Evolutionary conservation across 495 filamentous ascomycete genomes (phyloP).

Genomic region (Aspergillus biplanus): DNA sequence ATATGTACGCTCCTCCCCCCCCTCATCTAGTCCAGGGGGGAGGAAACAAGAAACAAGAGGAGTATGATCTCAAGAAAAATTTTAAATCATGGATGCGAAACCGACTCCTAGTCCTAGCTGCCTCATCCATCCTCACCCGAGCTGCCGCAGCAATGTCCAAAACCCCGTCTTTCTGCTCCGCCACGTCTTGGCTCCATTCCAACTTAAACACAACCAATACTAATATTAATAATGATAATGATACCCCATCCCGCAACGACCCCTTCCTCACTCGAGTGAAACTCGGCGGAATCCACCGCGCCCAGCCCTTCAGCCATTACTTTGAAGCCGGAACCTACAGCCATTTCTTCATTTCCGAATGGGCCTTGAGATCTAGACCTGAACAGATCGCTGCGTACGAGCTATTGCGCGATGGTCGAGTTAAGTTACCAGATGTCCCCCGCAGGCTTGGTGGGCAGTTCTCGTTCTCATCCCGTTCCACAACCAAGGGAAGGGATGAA

Average conservation of each 20-base stretch:
- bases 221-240: too few relatives aligned
- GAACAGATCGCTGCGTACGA: not conserved
- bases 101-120: slow-evolving; percentile 36
- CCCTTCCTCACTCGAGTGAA: slow-evolving; percentile 29
- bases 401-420: not conserved
- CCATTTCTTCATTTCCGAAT: not conserved
- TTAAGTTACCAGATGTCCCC: not conserved
- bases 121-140: slow-evolving; percentile 27
- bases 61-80: too few relatives aligned
- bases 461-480: too few relatives aligned
- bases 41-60: too few relatives aligned
- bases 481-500: too few relatives aligned
- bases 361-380: not conserved
- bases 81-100: slow-evolving; percentile 28
- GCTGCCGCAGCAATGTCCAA: slow-evolving; percentile 36
- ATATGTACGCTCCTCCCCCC: slow-evolving; percentile 25
- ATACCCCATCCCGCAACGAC: too few relatives aligned
- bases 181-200: slow-evolving; percentile 12
- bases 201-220: slow-evolving; percentile 8
- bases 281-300: slow-evolving; percentile 45
- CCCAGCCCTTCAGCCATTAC: slow-evolving; percentile 13
- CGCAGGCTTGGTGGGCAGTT: too few relatives aligned
- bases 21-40: too few relatives aligned
- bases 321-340: not conserved
- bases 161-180: slow-evolving; percentile 20